Conservation (phyloP, 306 rosid species). For the Astragalus glycyphyllos region DNA sequence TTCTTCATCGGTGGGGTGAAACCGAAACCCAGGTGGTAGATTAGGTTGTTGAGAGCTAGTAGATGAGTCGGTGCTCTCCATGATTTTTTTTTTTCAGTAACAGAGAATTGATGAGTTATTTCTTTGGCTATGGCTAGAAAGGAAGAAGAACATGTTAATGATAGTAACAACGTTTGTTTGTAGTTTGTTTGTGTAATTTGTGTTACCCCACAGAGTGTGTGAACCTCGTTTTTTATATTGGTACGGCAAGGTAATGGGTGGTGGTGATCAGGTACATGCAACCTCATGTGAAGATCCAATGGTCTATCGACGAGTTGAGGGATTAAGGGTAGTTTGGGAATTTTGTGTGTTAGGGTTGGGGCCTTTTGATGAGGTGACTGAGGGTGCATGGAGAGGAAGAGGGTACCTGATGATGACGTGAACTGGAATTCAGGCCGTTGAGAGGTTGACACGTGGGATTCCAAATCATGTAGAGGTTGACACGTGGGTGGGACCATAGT, state of each 20-base stretch:
- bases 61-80: conserved; percentile 93
- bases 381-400: conserved; percentile 42
- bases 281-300: fast-evolving
- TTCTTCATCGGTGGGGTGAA: conserved; percentile 98
- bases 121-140: conserved; percentile 31
- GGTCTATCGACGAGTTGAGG: not conserved
- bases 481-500: conserved; percentile 54
- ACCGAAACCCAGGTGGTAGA: conserved; percentile 91
- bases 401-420: conserved; percentile 60
- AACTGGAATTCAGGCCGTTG: conserved; percentile 58
- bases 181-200: conserved; percentile 9
- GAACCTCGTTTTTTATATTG: conserved; percentile 47
- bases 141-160: conserved; percentile 42
- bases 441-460: conserved; percentile 51
- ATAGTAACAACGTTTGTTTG: conserved; percentile 22
- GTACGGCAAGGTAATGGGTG: conserved; percentile 28
- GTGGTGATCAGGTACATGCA: not conserved
- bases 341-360: not conserved
- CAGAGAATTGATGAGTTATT: conserved; percentile 23
- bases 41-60: conserved; percentile 71
- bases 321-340: conserved; percentile 17
- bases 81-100: conserved; percentile 1
- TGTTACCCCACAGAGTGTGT: conserved; percentile 45
- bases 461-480: conserved; percentile 30
- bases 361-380: conserved; percentile 25